Base-by-base conservation (phyloP, 768 basidiomycete species). In the Pholiota microspora region DNA sequence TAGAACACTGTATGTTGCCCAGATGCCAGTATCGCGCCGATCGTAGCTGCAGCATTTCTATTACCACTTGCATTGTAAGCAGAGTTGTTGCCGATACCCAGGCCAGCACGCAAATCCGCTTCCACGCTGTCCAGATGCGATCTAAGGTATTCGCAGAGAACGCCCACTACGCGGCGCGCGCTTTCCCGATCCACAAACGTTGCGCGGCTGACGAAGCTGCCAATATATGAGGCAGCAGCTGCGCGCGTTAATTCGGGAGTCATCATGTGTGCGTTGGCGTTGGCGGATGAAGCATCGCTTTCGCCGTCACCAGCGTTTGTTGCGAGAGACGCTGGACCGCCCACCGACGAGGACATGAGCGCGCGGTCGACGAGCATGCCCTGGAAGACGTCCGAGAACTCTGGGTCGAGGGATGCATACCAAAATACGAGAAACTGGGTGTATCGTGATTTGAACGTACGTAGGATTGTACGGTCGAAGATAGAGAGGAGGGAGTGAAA, bases 401-500 rank as follows among this genome's bases (percentile, higher is more conserved):
- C 85, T 2, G 88, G 77, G 61, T 94, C 87, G 49, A 96, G 86
- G 0, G 96, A 98, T 18, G 94, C 81, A 65, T 88, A 93, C 86
- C 93, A 97, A 77, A 99, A 99, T 44, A 98, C 64, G 56, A 99
- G 82, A 73, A 99, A 99, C 64, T 98, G 97, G 12, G 94, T 94
- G 69, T 98, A 97, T 34, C 95, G 90, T 0, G 94, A 97, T 64
- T 95, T 94, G 76, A 97, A 97, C 2, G 97, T 98, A 34, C 87
- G 89, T 46, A 99, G 82, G 66, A 99, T 94, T 32, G 87, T 87
- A 35, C 92, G 85, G 68, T 97, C 93, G 64, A 99, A 99, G 59
- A 98, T 93, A 59, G 88, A 85, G 48, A 99, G 83, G 16, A 99
- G 86, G 25, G 88, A 82, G 61, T 90, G 81, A 68, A 98, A 98